Evolutionary conservation across 179 eudicot genomes (phyloP), one percentile per base, ranked within the genome.

Genomic region (Patellifolia procumbens): DNA sequence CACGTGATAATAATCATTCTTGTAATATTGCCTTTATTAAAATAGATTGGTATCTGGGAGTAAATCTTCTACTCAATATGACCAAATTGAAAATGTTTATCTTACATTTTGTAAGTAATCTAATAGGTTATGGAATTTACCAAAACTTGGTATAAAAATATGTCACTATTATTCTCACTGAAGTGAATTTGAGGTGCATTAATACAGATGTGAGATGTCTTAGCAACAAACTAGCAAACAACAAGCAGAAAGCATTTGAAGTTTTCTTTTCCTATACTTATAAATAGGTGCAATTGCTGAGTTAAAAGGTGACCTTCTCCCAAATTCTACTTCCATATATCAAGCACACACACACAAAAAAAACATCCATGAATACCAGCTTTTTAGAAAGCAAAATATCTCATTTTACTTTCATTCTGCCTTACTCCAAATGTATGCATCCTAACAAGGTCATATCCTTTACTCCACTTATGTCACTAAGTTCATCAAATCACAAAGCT

Each of bases 311-410:
- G 8, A 39, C 1, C 2, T 63, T 43, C 1, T 22, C 28, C 7
- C 51, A 66, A n/a, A 51, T 10, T 46, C 7, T 43, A 34, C 32
- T 22, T 65, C 22, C 5, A 29, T n/a, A 6, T 35, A 60, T 29
- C 32, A 43, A 51, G 29, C 49, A n/a, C 61, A n/a, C n/a, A n/a
- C n/a, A n/a, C n/a, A n/a, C n/a, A n/a, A n/a, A n/a, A n/a, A 39
- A 39, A 64, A 1, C 60, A 72, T n/a, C 60, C 28, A 88, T 88
- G 88, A 85, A 83, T 52, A 59, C 80, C 11, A 53, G 61, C 28
- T 45, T 81, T 20, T 56, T 83, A 4, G 26, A 77, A 37, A 56
- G 29, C 76, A 75, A 20, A 6, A 69, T 72, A n/a, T 63, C 78
- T 12, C 43, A 46, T 24, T 12, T 39, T 49, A 73, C 5, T 43